Evolutionary conservation across 345 rosid species (phyloP).

Genomic region (Boechera stricta): DNA sequence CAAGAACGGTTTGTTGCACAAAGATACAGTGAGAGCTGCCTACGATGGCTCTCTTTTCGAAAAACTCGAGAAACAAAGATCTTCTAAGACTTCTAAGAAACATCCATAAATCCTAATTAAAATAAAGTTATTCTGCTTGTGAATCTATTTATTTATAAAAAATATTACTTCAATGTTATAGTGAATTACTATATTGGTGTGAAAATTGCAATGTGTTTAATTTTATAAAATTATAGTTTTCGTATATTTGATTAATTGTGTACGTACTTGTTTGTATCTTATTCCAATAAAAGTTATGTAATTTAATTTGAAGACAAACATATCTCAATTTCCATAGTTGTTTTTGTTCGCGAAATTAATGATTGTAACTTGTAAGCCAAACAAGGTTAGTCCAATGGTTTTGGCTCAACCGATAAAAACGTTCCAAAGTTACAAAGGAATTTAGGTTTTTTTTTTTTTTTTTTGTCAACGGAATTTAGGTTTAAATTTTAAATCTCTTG

Average conservation of each 20-base stretch:
- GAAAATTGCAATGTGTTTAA: constrained; percentile 24
- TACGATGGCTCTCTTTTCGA: constrained; percentile 88
- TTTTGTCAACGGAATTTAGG: not conserved
- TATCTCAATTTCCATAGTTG: not conserved
- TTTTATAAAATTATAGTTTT: not conserved
- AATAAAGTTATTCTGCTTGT: not conserved
- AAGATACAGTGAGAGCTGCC: constrained; percentile 63
- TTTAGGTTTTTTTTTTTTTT: too few species aligned
- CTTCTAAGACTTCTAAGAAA: constrained; percentile 51
- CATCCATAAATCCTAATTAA: constrained; percentile 6
- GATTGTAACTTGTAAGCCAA: too few species aligned
- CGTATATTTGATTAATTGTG: not conserved
- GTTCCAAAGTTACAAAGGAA: not conserved
- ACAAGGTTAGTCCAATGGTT: not conserved
- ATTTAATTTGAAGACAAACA: not conserved
- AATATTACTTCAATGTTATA: not conserved
- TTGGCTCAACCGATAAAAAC: not conserved
- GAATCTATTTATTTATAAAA: not conserved
- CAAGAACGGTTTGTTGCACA: constrained; percentile 66
- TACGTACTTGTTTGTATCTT: not conserved
- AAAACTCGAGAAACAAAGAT: constrained; percentile 58
- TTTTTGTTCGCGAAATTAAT: too few species aligned
- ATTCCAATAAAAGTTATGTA: not conserved
- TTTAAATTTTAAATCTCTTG: too few species aligned
- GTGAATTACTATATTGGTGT: constrained; percentile 6